Evolutionary conservation across 805 yeast genomes (phyloP).

Genomic region (Candida tammaniensis): DNA sequence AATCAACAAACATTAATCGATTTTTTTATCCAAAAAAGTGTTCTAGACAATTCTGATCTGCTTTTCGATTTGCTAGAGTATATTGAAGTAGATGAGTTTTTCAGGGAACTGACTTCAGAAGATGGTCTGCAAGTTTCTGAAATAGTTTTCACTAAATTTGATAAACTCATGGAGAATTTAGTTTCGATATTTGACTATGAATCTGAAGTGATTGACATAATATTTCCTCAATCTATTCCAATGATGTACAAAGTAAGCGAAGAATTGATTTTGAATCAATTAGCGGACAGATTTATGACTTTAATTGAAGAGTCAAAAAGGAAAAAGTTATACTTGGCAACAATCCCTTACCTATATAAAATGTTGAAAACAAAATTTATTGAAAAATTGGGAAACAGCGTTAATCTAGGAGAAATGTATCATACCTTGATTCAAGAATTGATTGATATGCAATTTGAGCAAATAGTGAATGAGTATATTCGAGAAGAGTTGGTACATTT

Average conservation of each 20-base stretch:
- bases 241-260: conserved; percentile 49
- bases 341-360: conserved; percentile 42
- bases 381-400: conserved; percentile 22
- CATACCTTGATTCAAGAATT: conserved; percentile 28
- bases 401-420: conserved; percentile 38
- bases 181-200: conserved; percentile 37
- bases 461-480: conserved; percentile 37
- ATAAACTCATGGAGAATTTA: conserved; percentile 24
- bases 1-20: conserved; percentile 44
- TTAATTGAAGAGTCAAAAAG: conserved; percentile 27
- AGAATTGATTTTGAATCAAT: conserved; percentile 39
- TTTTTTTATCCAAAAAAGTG: conserved; percentile 41
- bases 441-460: conserved; percentile 41
- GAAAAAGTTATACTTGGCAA: conserved; percentile 26
- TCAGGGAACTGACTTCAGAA: conserved; percentile 7
- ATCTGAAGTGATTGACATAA: conserved; percentile 35
- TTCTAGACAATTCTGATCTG: conserved; percentile 28
- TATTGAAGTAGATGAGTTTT: conserved; percentile 23
- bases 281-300: conserved; percentile 30
- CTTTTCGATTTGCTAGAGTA: conserved; percentile 26
- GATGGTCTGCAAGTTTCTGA: conserved; percentile 7
- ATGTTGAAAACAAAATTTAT: conserved; percentile 25
- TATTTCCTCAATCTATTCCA: conserved; percentile 44
- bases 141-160: conserved; percentile 16
- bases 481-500: conserved; percentile 33